Conservation (phyloP, 2,329 filamentous ascomycete species). For the Grosmannia serpens region DNA sequence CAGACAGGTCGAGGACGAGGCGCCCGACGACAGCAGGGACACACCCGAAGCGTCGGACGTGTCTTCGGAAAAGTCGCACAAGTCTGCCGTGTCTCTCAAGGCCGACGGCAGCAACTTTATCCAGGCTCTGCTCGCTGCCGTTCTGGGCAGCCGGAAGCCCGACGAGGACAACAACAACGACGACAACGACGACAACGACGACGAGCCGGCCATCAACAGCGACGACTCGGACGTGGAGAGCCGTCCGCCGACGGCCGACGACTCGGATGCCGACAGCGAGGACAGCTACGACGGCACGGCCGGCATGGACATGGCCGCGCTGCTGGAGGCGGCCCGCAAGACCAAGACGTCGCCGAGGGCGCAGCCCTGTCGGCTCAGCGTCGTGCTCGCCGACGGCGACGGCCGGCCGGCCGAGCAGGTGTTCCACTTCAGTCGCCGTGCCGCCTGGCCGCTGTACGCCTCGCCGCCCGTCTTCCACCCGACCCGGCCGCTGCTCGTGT, state of each 20-base stretch:
- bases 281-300: background rate
- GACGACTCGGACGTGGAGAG: background rate
- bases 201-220: background rate
- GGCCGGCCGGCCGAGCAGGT: background rate
- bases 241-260: background rate
- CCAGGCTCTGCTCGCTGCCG: too few species aligned
- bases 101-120: too few species aligned
- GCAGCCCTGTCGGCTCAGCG: background rate
- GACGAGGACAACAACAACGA: background rate
- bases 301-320: background rate
- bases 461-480: constrained; percentile 4
- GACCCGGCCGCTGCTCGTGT: background rate
- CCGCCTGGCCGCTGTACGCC: background rate
- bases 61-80: background rate
- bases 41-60: background rate
- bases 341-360: background rate
- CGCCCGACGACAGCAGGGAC: background rate
- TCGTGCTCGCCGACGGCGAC: background rate
- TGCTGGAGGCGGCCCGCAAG: background rate
- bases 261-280: background rate
- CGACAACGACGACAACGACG: background rate
- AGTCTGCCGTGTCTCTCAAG: too few species aligned
- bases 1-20: background rate
- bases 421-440: background rate
- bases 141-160: too few species aligned